Percentiles rank a stretch among this genome's conserved stretches.
Evolutionary conservation across 73 alveolate genomes (phyloP).

Genomic region (Tetrahymena borealis): DNA sequence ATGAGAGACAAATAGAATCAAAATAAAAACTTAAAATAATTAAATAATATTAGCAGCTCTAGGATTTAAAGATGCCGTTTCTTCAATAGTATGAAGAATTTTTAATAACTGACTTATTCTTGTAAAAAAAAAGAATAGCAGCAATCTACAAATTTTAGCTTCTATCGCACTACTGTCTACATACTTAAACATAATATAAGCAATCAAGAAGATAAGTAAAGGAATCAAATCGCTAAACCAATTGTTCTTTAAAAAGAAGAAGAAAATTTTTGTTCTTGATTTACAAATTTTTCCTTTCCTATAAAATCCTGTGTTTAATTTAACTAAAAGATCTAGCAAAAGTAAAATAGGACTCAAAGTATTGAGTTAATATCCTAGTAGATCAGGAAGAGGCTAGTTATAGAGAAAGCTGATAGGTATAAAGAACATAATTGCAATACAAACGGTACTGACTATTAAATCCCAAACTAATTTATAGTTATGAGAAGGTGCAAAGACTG

Average conservation of each 20-base stretch:
- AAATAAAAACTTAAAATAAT: not conserved
- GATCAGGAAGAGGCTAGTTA: not conserved
- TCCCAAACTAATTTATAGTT: not conserved
- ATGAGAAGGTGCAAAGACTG: not conserved
- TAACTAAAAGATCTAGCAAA: not conserved
- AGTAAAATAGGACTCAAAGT: not conserved
- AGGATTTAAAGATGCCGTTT: not conserved
- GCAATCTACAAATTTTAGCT: not conserved
- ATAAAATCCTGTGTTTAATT: not conserved
- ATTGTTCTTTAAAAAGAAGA: not conserved
- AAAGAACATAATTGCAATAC: not conserved
- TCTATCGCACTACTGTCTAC: too few species aligned
- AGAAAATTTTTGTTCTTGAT: not conserved
- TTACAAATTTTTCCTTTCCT: not conserved
- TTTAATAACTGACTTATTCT: not conserved
- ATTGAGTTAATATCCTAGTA: not conserved
- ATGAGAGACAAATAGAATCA: conserved; percentile 10
- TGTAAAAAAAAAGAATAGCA: not conserved
- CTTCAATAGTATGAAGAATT: not conserved
- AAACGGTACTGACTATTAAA: not conserved
- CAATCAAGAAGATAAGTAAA: not conserved
- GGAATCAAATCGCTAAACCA: not conserved
- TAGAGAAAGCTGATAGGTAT: not conserved
- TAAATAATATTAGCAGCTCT: not conserved
- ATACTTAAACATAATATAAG: not conserved